Conservation (phyloP, 257 asterid genomes). For the Verbena officinalis region DNA sequence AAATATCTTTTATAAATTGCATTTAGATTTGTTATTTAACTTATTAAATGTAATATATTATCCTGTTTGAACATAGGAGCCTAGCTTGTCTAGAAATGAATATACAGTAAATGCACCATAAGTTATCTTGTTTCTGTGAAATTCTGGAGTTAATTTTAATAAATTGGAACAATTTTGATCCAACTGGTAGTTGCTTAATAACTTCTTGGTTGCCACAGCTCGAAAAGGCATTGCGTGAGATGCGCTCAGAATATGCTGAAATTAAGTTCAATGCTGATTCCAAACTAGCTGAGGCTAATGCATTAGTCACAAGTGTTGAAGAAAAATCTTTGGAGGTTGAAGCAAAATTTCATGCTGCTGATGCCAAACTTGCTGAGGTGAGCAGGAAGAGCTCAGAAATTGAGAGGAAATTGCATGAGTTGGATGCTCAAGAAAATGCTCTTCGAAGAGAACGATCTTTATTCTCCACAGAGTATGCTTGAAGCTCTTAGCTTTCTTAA, state of each 20-base stretch:
- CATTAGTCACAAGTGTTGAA: slow-evolving; percentile 73
- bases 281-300: slow-evolving; percentile 77
- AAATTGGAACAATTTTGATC: slow-evolving; percentile 3
- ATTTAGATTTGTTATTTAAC: neutral
- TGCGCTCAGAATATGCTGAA: slow-evolving; percentile 89
- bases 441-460: slow-evolving; percentile 77
- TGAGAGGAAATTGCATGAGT: slow-evolving; percentile 71
- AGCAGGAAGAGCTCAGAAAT: slow-evolving; percentile 81
- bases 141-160: neutral
- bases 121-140: neutral
- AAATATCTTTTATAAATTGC: neutral
- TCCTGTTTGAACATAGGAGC: neutral
- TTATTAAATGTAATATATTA: neutral
- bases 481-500: slow-evolving; percentile 15
- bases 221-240: slow-evolving; percentile 82
- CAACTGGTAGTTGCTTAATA: slow-evolving; percentile 20
- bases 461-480: slow-evolving; percentile 70
- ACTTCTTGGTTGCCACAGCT: slow-evolving; percentile 58
- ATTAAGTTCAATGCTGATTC: slow-evolving; percentile 90
- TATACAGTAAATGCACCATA: slow-evolving; percentile 3
- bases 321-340: slow-evolving; percentile 85
- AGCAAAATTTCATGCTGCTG: slow-evolving; percentile 79
- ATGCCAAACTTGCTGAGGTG: slow-evolving; percentile 90
- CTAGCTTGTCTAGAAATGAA: neutral
- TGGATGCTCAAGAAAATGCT: slow-evolving; percentile 76